Base-by-base conservation (phyloP, 306 rosid genomes). In the Cotoneaster glaucophyllus region DNA sequence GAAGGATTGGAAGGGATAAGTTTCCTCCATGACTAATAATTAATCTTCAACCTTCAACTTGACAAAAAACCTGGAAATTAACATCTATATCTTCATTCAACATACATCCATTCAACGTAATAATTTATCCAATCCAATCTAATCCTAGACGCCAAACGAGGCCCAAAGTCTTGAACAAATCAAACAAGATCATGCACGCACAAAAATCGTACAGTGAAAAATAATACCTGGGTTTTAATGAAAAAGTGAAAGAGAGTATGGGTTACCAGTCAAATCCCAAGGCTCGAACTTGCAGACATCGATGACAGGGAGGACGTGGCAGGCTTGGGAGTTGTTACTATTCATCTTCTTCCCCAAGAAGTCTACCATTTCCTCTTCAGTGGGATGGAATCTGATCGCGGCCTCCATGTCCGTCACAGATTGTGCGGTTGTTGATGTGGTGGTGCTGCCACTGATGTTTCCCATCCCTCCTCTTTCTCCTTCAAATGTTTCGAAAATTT, bases 271-370 rank as follows among this genome's bases (percentile, higher is more conserved):
- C 31, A 93, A 52, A 0, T 93, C 80, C 84, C 74, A 78, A 17
- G 98, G 98, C 24, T 93, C 91, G 5, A 4, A 62, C 11, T 78
- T 76, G 86, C 80, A 79, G 59, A 81, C 3, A 76, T 89, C 81
- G 67, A 88, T 54, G n/a, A 67, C 88, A 41, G 82, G 86, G n/a
- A 93, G 75, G 45, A 73, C 14, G 22, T 21, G 61, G 26, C 26
- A 21, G 34, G 32, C 11, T 26, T 34, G 7, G 39, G 37, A 64
- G 17, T 77, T 70, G 19, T 39, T 37, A 13, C 76, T 81, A 0
- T 17, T 73, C 54, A 81, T n/a, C 81, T 87, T 93, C 64, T 62
- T 67, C 61, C 64, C 81, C 43, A 89, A 76, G 70, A 79, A 29
- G 44, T 4, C 5, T 14, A 12, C 69, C 48, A 32, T 32, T 19